phyloP scores from a whole-genome alignment of 208 protist species.

The Trypanosoma conorhini region DNA sequence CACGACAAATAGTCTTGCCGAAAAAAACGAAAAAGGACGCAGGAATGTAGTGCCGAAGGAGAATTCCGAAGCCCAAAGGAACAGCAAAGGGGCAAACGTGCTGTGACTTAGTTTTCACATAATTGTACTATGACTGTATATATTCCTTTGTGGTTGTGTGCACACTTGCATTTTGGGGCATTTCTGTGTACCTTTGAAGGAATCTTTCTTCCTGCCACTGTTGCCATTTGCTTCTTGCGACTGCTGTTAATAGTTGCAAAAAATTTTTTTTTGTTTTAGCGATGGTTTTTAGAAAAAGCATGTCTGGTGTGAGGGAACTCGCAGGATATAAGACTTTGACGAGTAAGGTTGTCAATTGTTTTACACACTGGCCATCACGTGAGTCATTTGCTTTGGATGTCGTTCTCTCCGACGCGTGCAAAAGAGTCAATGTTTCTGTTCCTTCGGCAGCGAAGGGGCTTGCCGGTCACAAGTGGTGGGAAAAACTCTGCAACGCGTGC shows the following conservation, averaged over 20 bases:
- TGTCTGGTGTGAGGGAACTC: constrained; percentile 86
- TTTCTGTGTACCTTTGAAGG: background rate
- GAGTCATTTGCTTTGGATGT: constrained; percentile 65
- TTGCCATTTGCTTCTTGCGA: background rate
- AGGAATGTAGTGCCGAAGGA: background rate
- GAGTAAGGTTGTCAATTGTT: constrained; percentile 40
- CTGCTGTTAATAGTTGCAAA: background rate
- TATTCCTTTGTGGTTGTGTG: background rate
- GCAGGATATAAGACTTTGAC: constrained; percentile 41
- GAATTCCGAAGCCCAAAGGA: background rate
- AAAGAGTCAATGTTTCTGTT: constrained; percentile 43
- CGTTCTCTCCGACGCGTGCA: constrained; percentile 65
- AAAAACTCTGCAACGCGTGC: constrained; percentile 82
- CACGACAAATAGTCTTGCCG: constrained; percentile 3
- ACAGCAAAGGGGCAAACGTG: background rate
- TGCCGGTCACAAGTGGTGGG: constrained; percentile 72
- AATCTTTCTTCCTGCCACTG: constrained; percentile 6
- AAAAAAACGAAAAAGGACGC: constrained; percentile 8
- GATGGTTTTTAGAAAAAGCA: constrained; percentile 70
- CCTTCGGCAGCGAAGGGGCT: constrained; percentile 47
- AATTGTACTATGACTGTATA: too few species aligned
- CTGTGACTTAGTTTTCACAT: too few species aligned
- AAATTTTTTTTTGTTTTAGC: background rate
- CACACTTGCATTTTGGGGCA: background rate
- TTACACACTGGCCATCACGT: constrained; percentile 29